A percentile compares a stretch with the other conserved stretches of the same genome.
These are phyloP conservation scores for Holtermannia corniformis DNA, from an alignment of 768 basidiomycete species.

Conservation along the genomic window DNA sequence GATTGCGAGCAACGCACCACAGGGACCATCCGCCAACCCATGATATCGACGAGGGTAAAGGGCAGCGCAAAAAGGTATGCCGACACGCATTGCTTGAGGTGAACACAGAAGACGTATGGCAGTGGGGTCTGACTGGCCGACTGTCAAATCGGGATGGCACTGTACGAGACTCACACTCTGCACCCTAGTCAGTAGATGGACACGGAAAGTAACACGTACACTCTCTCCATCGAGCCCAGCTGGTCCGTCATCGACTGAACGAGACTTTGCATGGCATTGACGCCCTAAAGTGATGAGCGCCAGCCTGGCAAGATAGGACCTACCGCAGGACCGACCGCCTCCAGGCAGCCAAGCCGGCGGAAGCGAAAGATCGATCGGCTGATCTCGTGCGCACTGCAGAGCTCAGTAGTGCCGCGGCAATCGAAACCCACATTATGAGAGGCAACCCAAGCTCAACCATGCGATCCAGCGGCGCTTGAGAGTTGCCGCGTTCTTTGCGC, in stretches of 20 bases:
- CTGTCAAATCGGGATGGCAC: background rate
- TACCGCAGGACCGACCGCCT: constrained; percentile 85
- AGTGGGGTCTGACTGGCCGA: constrained; percentile 21
- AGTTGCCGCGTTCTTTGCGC: constrained; percentile 6
- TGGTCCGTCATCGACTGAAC: constrained; percentile 76
- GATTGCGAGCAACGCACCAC: constrained; percentile 20
- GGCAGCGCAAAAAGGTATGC: constrained; percentile 86
- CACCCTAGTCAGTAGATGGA: constrained; percentile 50
- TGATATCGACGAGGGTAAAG: constrained; percentile 68
- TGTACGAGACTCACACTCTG: constrained; percentile 24
- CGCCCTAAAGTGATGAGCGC: constrained; percentile 43
- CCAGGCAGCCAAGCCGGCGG: constrained; percentile 69
- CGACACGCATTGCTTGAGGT: constrained; percentile 90
- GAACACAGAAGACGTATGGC: constrained; percentile 52
- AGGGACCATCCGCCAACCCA: constrained; percentile 68
- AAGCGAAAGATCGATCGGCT: constrained; percentile 60
- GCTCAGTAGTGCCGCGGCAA: constrained; percentile 25
- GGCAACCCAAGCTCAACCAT: constrained; percentile 60
- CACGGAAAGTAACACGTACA: constrained; percentile 70
- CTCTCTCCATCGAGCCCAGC: constrained; percentile 72
- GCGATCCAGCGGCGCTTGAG: constrained; percentile 41
- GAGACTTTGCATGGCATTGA: constrained; percentile 64
- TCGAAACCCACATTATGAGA: constrained; percentile 61
- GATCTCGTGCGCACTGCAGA: constrained; percentile 74
- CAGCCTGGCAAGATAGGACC: constrained; percentile 10